Base-by-base conservation (phyloP, 1,139 yeast species). In the Taphrina deformans region DNA sequence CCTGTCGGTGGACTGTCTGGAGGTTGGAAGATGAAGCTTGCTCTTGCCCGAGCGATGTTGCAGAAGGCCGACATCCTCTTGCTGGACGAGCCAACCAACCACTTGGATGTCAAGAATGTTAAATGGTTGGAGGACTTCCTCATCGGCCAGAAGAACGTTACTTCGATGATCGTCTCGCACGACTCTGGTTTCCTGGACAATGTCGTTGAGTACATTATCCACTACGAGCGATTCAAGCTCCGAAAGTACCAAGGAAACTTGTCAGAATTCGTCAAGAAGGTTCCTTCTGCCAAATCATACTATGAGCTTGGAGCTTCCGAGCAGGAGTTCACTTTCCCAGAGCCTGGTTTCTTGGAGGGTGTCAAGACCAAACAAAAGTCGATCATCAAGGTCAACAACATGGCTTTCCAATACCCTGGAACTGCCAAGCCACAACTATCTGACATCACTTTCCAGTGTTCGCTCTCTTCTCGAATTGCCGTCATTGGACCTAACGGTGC, bases 21-120 rank as follows among this genome's bases (percentile, higher is more conserved):
- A 87, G 99, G 99, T 86, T 93, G 99, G 99, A 93, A 93, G 87
- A 93, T 93, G 99, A 93, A 93, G 84, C 87, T 93, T 80, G 99
- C 97, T 78, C 86, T 93, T 77, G 98, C 98, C 75, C 89, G 97
- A 83, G 99, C 99, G 78, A 97, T 93, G 79, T 88, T 93, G 83
- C 89, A 89, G 85, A 91, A 91, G 82, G 98, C 98, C 75, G 98
- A 93, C 82, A 93, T 93, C 78, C 85, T 93, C 81, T 85, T 93
- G 80, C 87, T 93, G 79, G 99, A 93, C 85, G 99, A 93, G 85
- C 99, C 99, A 83, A 93, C 99, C 79, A 93, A 93, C 88, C 99
- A 93, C 84, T 89, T 93, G 88, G 99, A 93, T 83, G 92, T 96
- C 76, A 96, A 90, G 75, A 93, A 93, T 82, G 98, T 93, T 77